These are phyloP conservation scores for Articulospora tetracladia DNA, from an alignment of 495 filamentous ascomycete species.

Conservation along the genomic window DNA sequence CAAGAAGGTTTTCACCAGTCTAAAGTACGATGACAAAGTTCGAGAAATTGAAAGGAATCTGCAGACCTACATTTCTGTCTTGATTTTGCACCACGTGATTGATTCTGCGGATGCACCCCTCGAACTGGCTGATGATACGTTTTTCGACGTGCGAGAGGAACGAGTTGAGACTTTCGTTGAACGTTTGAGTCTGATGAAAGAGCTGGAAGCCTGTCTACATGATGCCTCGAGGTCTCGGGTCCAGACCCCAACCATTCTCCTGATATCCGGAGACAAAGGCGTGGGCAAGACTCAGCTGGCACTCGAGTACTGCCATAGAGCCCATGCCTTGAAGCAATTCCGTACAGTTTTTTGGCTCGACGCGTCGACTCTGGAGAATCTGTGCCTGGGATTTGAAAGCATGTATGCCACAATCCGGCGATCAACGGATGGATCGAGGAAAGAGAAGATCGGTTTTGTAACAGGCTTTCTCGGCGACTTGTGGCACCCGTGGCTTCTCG, in stretches of 20 bases:
- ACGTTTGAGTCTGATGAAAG: constrained; percentile 7
- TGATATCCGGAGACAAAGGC: constrained; percentile 10
- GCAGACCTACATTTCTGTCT: constrained; percentile 19
- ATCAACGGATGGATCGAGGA: constrained; percentile 12
- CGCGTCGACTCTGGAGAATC: constrained; percentile 13
- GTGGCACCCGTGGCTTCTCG: constrained; percentile 20
- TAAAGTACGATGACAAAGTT: constrained; percentile 20
- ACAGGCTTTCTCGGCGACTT: constrained; percentile 10
- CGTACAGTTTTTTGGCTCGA: constrained; percentile 17
- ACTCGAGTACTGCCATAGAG: constrained; percentile 15
- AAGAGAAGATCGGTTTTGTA: constrained; percentile 17
- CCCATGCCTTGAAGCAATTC: constrained; percentile 7
- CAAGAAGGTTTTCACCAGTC: constrained; percentile 18
- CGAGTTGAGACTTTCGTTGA: constrained; percentile 14
- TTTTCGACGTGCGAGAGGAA: constrained; percentile 17
- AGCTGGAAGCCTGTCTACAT: constrained; percentile 8
- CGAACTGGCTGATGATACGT: constrained; percentile 4
- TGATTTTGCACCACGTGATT: constrained; percentile 21
- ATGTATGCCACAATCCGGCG: constrained; percentile 14
- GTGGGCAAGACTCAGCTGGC: constrained; percentile 17
- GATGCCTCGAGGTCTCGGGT: constrained; percentile 9
- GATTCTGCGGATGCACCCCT: constrained; percentile 10
- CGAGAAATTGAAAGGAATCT: constrained; percentile 16
- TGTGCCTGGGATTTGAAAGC: constrained; percentile 16
- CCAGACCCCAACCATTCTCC: constrained; percentile 9